Base-by-base conservation (phyloP, 257 asterid species). In the Solanum phureja region DNA sequence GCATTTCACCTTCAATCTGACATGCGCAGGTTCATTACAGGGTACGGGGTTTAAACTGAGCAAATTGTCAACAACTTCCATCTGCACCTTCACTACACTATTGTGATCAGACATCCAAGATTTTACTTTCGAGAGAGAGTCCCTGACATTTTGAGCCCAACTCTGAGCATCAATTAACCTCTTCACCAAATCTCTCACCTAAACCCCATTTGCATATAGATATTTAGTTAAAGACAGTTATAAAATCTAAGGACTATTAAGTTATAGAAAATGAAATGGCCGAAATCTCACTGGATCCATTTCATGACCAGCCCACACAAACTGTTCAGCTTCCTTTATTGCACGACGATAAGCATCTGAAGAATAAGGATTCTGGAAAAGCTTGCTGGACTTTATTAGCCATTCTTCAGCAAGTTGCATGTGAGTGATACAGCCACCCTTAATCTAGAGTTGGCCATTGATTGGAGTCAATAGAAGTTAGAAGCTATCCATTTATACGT, bases 261-360 rank as follows among this genome's bases (percentile, higher is more conserved):
- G 83, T 34, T 23, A 31, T 13, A 82, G 88, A 90, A 73, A 83
- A 87, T 76, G 69, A 76, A 60, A 83, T 83, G 94, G 93, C 90
- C 68, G 69, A 82, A 72, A 83, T 77, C 95, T 94, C 90, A 95
- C 99, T 40, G 91, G 93, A 90, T 96, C 96, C 98, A 96, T 96
- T 91, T 95, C 99, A 89, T 92, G 88, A 91, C 96, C 99, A 89
- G 95, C 99, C 99, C 99, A 96, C 90, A 94, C 92, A 93, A 95
- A 96, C 89, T 96, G 97, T 87, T 93, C 95, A 44, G 98, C 98
- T 89, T 94, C 96, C 90, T 94, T 94, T 35, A 95, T 88, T 88
- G 95, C 94, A 90, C 86, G 90, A 85, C 24, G 90, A 92, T 91
- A 96, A 90, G 96, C 90, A 85, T 91, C 92, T 88, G 91, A 86